Base-by-base conservation (phyloP, 768 basidiomycete genomes). In the Trametes cingulata region DNA sequence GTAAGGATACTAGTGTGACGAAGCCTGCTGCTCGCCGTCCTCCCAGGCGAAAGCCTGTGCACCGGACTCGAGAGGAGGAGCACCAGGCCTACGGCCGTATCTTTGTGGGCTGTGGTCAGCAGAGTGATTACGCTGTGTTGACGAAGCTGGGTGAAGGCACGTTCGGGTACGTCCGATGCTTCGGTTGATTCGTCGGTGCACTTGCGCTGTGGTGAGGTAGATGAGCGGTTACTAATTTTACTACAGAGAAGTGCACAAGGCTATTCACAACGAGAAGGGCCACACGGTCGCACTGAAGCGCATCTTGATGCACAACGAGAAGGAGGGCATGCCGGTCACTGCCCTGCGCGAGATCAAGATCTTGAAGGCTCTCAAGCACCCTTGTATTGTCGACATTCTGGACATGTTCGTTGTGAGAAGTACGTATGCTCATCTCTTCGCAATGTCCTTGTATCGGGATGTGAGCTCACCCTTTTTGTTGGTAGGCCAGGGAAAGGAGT, bases 291-390 rank as follows among this genome's bases (percentile, higher is more conserved):
- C 96, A 7, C 76, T 98, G 49, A 98, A 98, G 74, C 87, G 95
- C 52, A 95, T 98, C 65, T 79, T 98, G 56, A 93, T 97, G 85
- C 95, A 97, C 72, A 94, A 95, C 69, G 93, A 95, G 74, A 91
- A 92, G 67, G 96, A 97, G 73, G 96, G 96, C 55, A 93, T 98
- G 82, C 94, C 96, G 1, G 92, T 98, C 20, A 98, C 97, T 8
- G 95, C 97, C 10, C 78, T 98, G 9, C 87, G 97, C 12, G 97
- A 99, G 76, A 98, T 98, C 75, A 95, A 95, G 72, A 94, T 98
- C 58, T 78, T 99, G 63, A 98, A 98, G 72, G 85, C 87, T 5
- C 79, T 99, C 60, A 83, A 85, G 41, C 96, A 99, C 67, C 82
- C 87, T 0, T 90, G 88, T 66, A 85, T 98, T 49, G 87, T 99